These are phyloP conservation scores for Peniophora sp. DNA, from an alignment of 1,284 basidiomycete genomes.

Conservation along the genomic window DNA sequence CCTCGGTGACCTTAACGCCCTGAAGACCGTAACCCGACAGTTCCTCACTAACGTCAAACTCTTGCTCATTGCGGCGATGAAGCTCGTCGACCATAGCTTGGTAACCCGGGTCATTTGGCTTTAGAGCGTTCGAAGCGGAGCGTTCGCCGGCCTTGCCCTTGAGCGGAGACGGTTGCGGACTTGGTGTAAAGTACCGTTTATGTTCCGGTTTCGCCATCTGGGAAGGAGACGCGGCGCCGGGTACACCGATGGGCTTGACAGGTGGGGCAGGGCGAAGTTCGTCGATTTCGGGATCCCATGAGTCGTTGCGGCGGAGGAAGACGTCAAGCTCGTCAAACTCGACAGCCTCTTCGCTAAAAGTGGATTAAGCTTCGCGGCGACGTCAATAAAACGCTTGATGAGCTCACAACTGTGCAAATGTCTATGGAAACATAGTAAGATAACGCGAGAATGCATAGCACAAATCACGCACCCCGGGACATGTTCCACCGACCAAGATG, in stretches of 20 bases:
- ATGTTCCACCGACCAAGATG: slow-evolving; percentile 66
- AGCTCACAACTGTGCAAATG: slow-evolving; percentile 50
- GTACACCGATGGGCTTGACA: slow-evolving; percentile 62
- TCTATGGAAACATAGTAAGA: slow-evolving; percentile 23
- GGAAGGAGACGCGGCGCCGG: slow-evolving; percentile 62
- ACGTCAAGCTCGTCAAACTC: slow-evolving; percentile 62
- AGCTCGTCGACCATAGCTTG: slow-evolving; percentile 11
- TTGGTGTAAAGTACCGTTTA: slow-evolving; percentile 45
- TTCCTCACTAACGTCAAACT: slow-evolving; percentile 58
- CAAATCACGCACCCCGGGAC: slow-evolving; percentile 38
- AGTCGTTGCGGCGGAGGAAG: slow-evolving; percentile 67
- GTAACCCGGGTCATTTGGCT: slow-evolving; percentile 3
- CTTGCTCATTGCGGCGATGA: slow-evolving; percentile 21
- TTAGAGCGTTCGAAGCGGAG: slow-evolving; percentile 6
- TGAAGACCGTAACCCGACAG: slow-evolving; percentile 64
- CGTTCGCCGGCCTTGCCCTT: background rate
- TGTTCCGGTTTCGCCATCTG: slow-evolving; percentile 72
- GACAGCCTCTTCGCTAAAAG: slow-evolving; percentile 67
- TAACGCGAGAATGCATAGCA: background rate
- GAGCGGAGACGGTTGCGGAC: slow-evolving; percentile 41
- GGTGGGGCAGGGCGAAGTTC: slow-evolving; percentile 41
- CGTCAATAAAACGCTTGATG: background rate
- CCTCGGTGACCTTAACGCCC: slow-evolving; percentile 68
- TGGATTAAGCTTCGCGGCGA: slow-evolving; percentile 9
- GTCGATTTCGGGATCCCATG: slow-evolving; percentile 51